Percentiles rank a stretch among this genome's conserved stretches.
These are phyloP conservation scores for Onygenales sp. DNA, from an alignment of 2,329 filamentous ascomycete species.

Conservation along the genomic window DNA sequence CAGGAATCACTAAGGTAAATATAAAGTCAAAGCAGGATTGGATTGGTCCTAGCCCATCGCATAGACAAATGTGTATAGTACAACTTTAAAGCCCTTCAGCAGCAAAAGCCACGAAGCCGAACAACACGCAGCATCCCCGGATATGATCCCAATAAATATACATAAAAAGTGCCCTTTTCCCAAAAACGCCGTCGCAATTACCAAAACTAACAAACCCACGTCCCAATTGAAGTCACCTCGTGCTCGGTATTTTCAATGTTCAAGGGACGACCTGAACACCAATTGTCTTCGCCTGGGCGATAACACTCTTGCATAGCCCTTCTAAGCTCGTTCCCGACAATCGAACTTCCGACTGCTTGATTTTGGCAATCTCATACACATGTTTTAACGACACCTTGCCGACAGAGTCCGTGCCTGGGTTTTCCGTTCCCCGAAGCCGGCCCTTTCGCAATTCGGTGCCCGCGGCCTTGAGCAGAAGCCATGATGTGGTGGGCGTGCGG, in stretches of 20 bases:
- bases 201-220: not conserved
- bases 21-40: too few relatives aligned
- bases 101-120: not conserved
- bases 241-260: not conserved
- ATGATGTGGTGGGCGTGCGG: conserved; percentile 89
- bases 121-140: not conserved
- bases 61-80: not conserved
- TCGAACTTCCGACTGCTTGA: conserved; percentile 73
- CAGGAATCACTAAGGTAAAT: too few relatives aligned
- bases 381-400: conserved; percentile 88
- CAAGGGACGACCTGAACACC: conserved; percentile 62
- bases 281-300: conserved; percentile 65
- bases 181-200: conserved; percentile 1
- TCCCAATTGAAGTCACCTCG: not conserved
- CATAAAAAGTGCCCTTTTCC: not conserved
- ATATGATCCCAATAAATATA: conserved; percentile 1
- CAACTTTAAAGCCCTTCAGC: not conserved
- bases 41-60: too few relatives aligned
- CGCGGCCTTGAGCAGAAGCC: conserved; percentile 75
- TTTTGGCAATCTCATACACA: conserved; percentile 93
- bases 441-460: conserved; percentile 62
- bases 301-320: conserved; percentile 63
- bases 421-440: conserved; percentile 63
- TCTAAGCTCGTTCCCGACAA: conserved; percentile 62
- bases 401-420: conserved; percentile 66